Percentiles rank a stretch among this genome's conserved stretches.
Conservation (phyloP, 768 basidiomycete genomes). For the Inosperma sp. region DNA sequence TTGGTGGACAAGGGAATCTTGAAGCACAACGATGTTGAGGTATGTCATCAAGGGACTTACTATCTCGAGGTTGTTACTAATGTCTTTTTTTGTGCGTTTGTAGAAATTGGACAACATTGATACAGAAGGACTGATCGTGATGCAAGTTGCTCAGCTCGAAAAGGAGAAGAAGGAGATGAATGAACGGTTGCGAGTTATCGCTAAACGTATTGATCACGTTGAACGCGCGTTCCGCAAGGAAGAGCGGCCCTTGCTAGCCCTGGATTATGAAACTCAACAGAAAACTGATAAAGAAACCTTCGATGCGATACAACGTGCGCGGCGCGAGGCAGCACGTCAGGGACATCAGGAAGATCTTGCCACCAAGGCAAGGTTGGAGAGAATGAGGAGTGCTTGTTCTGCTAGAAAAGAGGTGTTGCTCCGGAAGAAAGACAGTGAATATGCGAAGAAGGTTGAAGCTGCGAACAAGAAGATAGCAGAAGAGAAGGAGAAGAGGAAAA, state of each 20-base stretch:
- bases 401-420: conserved; percentile 49
- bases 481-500: conserved; percentile 74
- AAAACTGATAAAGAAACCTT: conserved; percentile 67
- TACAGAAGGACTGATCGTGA: conserved; percentile 78
- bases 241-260: conserved; percentile 76
- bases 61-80: conserved; percentile 9
- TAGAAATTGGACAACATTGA: conserved; percentile 81
- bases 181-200: conserved; percentile 73
- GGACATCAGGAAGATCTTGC: conserved; percentile 64
- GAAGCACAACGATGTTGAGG: conserved; percentile 59
- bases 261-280: conserved; percentile 88
- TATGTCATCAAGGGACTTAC: conserved; percentile 34
- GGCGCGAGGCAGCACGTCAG: conserved; percentile 49
- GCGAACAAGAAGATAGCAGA: conserved; percentile 71
- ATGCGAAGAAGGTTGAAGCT: conserved; percentile 48
- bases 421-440: conserved; percentile 60
- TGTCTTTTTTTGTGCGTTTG: conserved; percentile 5
- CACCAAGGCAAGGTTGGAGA: conserved; percentile 67
- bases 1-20: conserved; percentile 76
- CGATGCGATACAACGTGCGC: conserved; percentile 52
- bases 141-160: conserved; percentile 93
- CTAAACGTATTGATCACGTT: conserved; percentile 91
- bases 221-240: conserved; percentile 95
- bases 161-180: conserved; percentile 90
- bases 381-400: conserved; percentile 71